phyloP scores from a whole-genome alignment of 2,329 filamentous ascomycete species.

The Cordyceps militaris region DNA sequence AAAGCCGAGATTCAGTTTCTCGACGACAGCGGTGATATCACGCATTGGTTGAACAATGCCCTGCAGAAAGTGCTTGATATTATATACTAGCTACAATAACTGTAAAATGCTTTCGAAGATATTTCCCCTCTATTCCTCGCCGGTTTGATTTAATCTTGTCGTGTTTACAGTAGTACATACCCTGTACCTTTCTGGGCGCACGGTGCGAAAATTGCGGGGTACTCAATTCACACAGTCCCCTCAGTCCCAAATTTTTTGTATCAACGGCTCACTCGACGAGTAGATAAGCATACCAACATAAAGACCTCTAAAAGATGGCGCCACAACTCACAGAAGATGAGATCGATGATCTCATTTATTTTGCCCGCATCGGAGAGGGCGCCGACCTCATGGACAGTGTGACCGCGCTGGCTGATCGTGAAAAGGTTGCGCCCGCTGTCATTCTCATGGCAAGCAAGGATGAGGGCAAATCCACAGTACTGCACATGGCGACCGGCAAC shows the following conservation, averaged over 20 bases:
- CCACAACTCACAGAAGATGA: constrained; percentile 64
- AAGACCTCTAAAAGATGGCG: constrained; percentile 30
- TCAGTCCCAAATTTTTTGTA: constrained; percentile 28
- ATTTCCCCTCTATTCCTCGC: background rate
- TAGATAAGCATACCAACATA: background rate
- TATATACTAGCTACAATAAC: background rate
- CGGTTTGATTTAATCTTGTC: background rate
- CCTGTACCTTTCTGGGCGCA: constrained; percentile 19
- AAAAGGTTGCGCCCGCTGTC: constrained; percentile 51
- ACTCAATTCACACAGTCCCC: constrained; percentile 30
- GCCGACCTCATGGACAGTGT: constrained; percentile 57
- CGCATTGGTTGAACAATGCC: constrained; percentile 41
- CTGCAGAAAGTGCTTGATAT: constrained; percentile 21
- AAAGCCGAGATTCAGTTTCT: constrained; percentile 74
- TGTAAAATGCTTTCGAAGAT: background rate
- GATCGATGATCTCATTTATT: constrained; percentile 88
- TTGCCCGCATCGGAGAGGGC: constrained; percentile 70
- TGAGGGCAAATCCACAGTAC: constrained; percentile 66
- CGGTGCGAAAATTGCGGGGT: constrained; percentile 32
- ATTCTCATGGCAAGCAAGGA: constrained; percentile 67
- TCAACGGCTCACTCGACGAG: background rate
- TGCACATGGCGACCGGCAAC: constrained; percentile 93
- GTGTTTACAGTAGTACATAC: constrained; percentile 15
- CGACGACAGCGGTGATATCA: constrained; percentile 46
- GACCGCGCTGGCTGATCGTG: constrained; percentile 52